A percentile compares a stretch with the other conserved stretches of the same genome.
Conservation (phyloP, 441 rosid genomes). For the Lepidium campestre region DNA sequence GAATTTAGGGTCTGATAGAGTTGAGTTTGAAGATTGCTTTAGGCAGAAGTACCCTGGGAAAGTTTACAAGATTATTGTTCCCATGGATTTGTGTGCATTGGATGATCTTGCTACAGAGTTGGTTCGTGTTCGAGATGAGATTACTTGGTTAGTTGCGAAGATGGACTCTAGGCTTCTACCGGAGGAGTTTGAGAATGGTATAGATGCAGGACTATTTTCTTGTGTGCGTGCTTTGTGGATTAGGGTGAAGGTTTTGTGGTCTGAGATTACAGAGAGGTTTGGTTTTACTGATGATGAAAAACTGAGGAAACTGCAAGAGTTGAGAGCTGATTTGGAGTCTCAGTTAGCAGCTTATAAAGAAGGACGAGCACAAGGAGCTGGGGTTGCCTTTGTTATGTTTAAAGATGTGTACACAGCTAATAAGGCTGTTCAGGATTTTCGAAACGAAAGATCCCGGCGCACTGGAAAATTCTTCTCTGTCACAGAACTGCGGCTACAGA, state of each 20-base stretch:
- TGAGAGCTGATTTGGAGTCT: constrained; percentile 68
- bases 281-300: constrained; percentile 78
- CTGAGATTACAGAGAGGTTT: constrained; percentile 37
- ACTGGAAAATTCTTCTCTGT: constrained; percentile 84
- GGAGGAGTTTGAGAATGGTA: constrained; percentile 35
- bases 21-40: constrained; percentile 64
- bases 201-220: constrained; percentile 25
- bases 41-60: constrained; percentile 76
- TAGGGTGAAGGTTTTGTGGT: constrained; percentile 40
- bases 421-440: constrained; percentile 84
- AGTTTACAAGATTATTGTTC: constrained; percentile 68
- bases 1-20: constrained; percentile 64
- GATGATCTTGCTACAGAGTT: constrained; percentile 82
- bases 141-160: constrained; percentile 81
- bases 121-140: constrained; percentile 75
- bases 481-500: constrained; percentile 74
- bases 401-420: constrained; percentile 93
- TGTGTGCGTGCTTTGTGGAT: constrained; percentile 29
- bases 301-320: constrained; percentile 67
- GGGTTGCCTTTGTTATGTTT: constrained; percentile 87
- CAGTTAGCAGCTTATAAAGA: constrained; percentile 68
- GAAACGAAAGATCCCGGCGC: constrained; percentile 67
- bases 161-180: constrained; percentile 77
- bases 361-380: constrained; percentile 83
- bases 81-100: constrained; percentile 93